A percentile compares a stretch with the other conserved stretches of the same genome.
Evolutionary conservation across 257 asterid species (phyloP).

Genomic region (Buddleja alternifolia): DNA sequence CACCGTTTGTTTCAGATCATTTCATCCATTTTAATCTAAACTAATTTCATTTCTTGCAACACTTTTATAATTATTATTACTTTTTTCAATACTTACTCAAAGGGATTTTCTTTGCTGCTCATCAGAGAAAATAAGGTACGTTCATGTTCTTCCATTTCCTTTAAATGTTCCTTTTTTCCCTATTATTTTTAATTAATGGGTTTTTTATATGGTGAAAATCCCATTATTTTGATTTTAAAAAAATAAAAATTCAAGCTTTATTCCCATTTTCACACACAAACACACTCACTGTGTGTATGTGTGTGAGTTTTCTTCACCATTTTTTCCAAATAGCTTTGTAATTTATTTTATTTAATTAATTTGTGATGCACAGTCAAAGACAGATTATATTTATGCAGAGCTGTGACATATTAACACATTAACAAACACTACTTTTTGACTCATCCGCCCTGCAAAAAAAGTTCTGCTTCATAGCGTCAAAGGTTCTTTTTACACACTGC

Average conservation of each 20-base stretch:
- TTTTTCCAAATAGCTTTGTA: background rate
- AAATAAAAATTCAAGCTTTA: constrained; percentile 39
- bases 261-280: constrained; percentile 19
- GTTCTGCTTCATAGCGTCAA: constrained; percentile 35
- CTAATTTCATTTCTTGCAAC: no score
- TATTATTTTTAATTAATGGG: constrained; percentile 5
- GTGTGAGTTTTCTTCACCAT: background rate
- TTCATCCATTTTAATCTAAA: no score
- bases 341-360: background rate
- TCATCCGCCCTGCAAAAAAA: constrained; percentile 29
- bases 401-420: constrained; percentile 31
- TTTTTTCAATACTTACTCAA: background rate
- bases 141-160: background rate
- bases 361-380: constrained; percentile 37
- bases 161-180: background rate
- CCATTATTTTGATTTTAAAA: constrained; percentile 18
- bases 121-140: constrained; percentile 31
- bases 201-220: background rate
- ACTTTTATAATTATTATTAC: background rate
- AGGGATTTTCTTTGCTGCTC: constrained; percentile 11
- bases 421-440: constrained; percentile 40
- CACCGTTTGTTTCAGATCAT: no score
- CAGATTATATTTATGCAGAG: constrained; percentile 35
- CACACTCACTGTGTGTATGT: constrained; percentile 18
- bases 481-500: constrained; percentile 22